Evolutionary conservation across 495 filamentous ascomycete species (phyloP).

Genomic region (Lasiosphaeris hirsuta): DNA sequence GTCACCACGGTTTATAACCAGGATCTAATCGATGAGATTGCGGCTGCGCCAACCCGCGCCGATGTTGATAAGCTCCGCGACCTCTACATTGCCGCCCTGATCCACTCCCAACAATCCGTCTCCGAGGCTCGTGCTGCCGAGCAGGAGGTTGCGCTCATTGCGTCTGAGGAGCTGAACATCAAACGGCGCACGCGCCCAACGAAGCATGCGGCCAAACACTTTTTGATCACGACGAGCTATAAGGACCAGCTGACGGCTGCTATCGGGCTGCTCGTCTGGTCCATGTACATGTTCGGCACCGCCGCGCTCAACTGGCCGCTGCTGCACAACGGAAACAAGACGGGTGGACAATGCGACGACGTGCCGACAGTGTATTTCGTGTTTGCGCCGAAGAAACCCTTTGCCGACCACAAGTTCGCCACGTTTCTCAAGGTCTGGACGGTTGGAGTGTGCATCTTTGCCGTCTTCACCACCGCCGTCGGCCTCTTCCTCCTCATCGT

Average conservation of each 20-base stretch:
- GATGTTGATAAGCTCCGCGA: conserved; percentile 32
- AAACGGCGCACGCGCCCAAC: conserved; percentile 15
- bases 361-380: conserved; percentile 32
- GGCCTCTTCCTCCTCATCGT: conserved; percentile 24
- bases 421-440: conserved; percentile 29
- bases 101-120: conserved; percentile 23
- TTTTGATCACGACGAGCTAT: conserved; percentile 25
- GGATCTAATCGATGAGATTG: conserved; percentile 29
- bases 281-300: conserved; percentile 28
- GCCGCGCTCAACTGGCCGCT: conserved; percentile 31
- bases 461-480: conserved; percentile 26
- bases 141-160: conserved; percentile 27
- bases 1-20: conserved; percentile 31
- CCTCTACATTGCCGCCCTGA: conserved; percentile 26
- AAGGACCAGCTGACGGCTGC: conserved; percentile 30
- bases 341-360: conserved; percentile 23
- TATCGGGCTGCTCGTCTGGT: conserved; percentile 27
- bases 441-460: conserved; percentile 27
- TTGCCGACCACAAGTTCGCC: conserved; percentile 20
- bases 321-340: conserved; percentile 25
- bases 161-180: conserved; percentile 27
- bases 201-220: conserved; percentile 21
- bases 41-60: conserved; percentile 26
- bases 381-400: conserved; percentile 29
- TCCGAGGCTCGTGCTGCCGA: conserved; percentile 26